A percentile compares a stretch with the other conserved stretches of the same genome.
Evolutionary conservation across 2,329 filamentous ascomycete species (phyloP).

Genomic region (Fusarium sp.): DNA sequence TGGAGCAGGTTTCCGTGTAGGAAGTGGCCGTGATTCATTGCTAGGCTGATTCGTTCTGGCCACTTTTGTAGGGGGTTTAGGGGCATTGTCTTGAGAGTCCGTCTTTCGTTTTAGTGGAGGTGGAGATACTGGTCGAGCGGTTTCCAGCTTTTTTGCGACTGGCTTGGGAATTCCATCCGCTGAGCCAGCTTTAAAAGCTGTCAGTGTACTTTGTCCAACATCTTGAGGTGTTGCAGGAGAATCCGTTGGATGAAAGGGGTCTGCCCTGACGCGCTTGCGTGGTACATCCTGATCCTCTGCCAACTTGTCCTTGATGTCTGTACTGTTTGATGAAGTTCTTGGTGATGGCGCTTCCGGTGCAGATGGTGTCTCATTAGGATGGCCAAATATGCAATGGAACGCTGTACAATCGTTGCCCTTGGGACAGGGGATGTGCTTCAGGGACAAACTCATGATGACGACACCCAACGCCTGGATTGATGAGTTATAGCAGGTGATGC

Average conservation of each 20-base stretch:
- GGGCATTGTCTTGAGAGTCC: conserved; percentile 11
- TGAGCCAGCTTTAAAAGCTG: conserved; percentile 9
- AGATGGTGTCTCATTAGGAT: conserved; percentile 51
- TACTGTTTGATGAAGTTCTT: neutral
- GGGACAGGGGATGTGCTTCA: conserved; percentile 64
- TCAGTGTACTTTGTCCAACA: conserved; percentile 8
- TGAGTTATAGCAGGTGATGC: neutral
- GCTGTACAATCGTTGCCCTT: conserved; percentile 60
- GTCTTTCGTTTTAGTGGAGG: conserved; percentile 48
- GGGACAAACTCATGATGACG: conserved; percentile 52
- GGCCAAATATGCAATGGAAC: conserved; percentile 63
- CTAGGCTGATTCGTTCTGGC: conserved; percentile 8
- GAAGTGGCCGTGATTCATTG: conserved; percentile 33
- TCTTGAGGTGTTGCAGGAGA: conserved; percentile 18
- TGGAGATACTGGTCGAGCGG: conserved; percentile 49
- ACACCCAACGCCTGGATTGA: neutral
- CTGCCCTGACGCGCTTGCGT: conserved; percentile 48
- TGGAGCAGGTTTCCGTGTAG: conserved; percentile 27
- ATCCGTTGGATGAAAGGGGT: conserved; percentile 23
- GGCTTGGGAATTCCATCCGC: neutral
- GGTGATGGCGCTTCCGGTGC: conserved; percentile 15
- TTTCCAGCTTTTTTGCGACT: conserved; percentile 31
- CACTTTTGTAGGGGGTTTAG: conserved; percentile 12
- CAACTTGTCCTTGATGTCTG: conserved; percentile 7
- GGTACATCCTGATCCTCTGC: conserved; percentile 45